Evolutionary conservation across 768 basidiomycete species (phyloP).

Genomic region (Lactifluus echinatus): DNA sequence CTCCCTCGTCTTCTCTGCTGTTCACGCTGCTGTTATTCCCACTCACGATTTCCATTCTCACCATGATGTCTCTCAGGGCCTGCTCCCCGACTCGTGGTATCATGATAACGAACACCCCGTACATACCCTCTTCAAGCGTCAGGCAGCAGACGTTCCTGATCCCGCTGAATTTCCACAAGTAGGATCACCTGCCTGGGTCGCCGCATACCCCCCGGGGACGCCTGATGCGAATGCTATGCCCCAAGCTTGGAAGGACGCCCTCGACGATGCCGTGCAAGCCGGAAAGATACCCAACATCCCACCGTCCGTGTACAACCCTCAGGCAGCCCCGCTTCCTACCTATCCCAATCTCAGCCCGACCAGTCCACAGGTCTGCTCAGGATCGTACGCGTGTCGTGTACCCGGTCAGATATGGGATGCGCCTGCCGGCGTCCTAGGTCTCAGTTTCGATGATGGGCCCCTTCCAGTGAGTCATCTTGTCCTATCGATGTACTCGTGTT

Average conservation of each 20-base stretch:
- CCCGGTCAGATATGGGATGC: slow-evolving; percentile 32
- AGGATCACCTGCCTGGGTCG: slow-evolving; percentile 27
- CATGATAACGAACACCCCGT: slow-evolving; percentile 22
- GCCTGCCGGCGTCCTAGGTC: slow-evolving; percentile 31
- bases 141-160: background rate
- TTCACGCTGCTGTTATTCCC: slow-evolving; percentile 11
- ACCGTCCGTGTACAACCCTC: slow-evolving; percentile 23
- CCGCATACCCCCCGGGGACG: slow-evolving; percentile 27
- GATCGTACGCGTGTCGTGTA: slow-evolving; percentile 26
- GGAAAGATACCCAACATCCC: slow-evolving; percentile 33
- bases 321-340: slow-evolving; percentile 13
- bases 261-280: slow-evolving; percentile 28
- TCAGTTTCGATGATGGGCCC: slow-evolving; percentile 34
- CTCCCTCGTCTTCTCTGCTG: background rate
- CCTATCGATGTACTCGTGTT: no score
- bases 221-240: slow-evolving; percentile 29
- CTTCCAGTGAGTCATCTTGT: slow-evolving; percentile 15
- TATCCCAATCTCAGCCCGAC: slow-evolving; percentile 19
- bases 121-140: slow-evolving; percentile 25
- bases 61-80: background rate
- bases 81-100: slow-evolving; percentile 25
- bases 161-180: slow-evolving; percentile 12
- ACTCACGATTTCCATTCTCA: background rate
- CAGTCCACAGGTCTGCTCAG: slow-evolving; percentile 31
- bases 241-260: slow-evolving; percentile 34